Percentiles rank a stretch among this genome's conserved stretches.
phyloP scores from a whole-genome alignment of 306 rosid genomes.

The Vicia sativa region DNA sequence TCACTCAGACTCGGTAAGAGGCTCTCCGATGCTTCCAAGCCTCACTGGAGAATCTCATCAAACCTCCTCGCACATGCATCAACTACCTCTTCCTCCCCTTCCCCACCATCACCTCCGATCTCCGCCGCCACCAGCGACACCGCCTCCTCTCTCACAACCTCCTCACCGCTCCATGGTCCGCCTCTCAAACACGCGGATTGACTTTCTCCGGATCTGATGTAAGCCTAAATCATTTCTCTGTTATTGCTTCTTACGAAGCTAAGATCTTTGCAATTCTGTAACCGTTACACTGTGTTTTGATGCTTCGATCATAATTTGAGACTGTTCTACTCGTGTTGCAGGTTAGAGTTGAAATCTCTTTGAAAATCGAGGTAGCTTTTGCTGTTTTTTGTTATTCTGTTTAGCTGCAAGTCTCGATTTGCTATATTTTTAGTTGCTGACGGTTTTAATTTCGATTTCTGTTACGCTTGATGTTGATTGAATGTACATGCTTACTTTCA shows the following conservation, averaged over 20 bases:
- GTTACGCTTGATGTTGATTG: slow-evolving; percentile 35
- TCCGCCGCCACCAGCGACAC: slow-evolving; percentile 30
- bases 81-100: slow-evolving; percentile 35
- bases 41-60: slow-evolving; percentile 44
- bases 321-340: slow-evolving; percentile 40
- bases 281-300: background rate
- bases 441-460: slow-evolving; percentile 25
- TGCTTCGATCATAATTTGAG: background rate
- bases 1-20: slow-evolving; percentile 47
- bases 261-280: background rate
- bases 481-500: slow-evolving; percentile 40
- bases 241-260: background rate
- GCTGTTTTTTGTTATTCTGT: background rate
- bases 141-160: slow-evolving; percentile 28
- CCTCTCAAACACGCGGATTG: slow-evolving; percentile 64
- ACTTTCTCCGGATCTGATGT: slow-evolving; percentile 71
- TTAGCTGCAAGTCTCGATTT: slow-evolving; percentile 15
- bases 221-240: slow-evolving; percentile 25
- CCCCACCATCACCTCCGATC: slow-evolving; percentile 38
- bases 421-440: slow-evolving; percentile 32
- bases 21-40: slow-evolving; percentile 38
- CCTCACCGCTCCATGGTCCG: slow-evolving; percentile 60
- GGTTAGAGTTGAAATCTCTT: slow-evolving; percentile 73
- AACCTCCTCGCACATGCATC: slow-evolving; percentile 32
- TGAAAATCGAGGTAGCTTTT: slow-evolving; percentile 64